phyloP scores from a whole-genome alignment of 495 filamentous ascomycete species.

The Neurospora hispaniola region DNA sequence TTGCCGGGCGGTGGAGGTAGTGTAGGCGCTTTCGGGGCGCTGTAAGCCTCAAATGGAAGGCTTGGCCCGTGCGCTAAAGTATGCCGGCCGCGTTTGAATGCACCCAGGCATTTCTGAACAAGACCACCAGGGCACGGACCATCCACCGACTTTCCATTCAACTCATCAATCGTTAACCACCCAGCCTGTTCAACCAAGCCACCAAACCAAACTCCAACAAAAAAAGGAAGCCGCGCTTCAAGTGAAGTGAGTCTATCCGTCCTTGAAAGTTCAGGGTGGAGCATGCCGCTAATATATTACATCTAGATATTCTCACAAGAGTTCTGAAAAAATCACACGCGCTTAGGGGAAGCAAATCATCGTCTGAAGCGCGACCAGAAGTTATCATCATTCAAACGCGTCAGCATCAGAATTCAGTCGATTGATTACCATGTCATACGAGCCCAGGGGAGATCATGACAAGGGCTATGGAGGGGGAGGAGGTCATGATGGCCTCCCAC shows the following conservation, averaged over 20 bases:
- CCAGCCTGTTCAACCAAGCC: background rate
- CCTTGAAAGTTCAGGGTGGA: background rate
- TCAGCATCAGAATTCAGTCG: background rate
- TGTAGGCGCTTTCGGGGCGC: too few species aligned
- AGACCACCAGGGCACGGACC: background rate
- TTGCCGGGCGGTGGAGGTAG: background rate
- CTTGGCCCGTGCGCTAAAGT: background rate
- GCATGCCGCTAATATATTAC: background rate
- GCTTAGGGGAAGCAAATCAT: background rate
- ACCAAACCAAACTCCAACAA: background rate
- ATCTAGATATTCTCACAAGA: background rate
- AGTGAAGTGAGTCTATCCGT: background rate
- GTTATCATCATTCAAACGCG: background rate
- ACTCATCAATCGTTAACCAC: background rate
- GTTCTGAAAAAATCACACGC: background rate
- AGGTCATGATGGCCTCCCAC: slow-evolving; percentile 15
- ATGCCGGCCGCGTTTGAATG: background rate
- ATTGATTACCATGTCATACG: slow-evolving; percentile 30
- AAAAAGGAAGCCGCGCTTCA: background rate
- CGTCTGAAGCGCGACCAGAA: background rate
- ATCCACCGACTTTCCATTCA: background rate
- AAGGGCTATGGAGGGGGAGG: slow-evolving; percentile 8
- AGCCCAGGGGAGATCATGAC: slow-evolving; percentile 31
- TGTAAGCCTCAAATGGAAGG: background rate
- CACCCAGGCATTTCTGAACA: background rate